These are phyloP conservation scores for Talaromyces sp. DNA, from an alignment of 2,329 filamentous ascomycete species.

Conservation along the genomic window DNA sequence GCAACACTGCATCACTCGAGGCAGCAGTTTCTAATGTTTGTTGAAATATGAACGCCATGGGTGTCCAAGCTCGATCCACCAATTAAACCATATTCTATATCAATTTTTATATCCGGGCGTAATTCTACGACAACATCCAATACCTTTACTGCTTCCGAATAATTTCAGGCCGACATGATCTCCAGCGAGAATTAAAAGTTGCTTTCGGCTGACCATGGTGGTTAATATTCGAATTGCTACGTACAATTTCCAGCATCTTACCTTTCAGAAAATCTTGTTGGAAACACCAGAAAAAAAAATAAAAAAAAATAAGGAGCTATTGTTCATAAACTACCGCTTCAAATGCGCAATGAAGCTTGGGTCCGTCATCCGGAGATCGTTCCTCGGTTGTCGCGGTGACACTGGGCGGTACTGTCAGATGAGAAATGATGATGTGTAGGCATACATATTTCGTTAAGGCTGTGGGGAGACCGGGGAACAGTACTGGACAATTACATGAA, in stretches of 20 bases:
- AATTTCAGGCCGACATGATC: constrained; percentile 5
- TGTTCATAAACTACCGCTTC: neutral
- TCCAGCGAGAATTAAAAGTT: constrained; percentile 2
- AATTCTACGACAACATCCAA: neutral
- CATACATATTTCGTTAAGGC: neutral
- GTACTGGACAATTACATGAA: neutral
- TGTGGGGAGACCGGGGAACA: neutral
- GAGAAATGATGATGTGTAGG: neutral
- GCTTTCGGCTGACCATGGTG: neutral
- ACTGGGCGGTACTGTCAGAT: neutral
- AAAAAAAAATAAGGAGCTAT: neutral
- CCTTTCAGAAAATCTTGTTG: neutral
- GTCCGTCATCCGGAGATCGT: neutral
- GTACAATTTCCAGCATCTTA: neutral
- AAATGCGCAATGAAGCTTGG: neutral
- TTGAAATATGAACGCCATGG: constrained; percentile 67
- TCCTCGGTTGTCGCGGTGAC: neutral
- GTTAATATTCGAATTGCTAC: neutral
- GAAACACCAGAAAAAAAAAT: no score
- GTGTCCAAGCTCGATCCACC: constrained; percentile 78
- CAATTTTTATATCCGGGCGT: neutral
- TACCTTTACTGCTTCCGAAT: constrained; percentile 3
- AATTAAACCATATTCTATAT: constrained; percentile 44
- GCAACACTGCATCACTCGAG: constrained; percentile 69
- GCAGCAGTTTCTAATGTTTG: constrained; percentile 70